Evolutionary conservation across 2,329 filamentous ascomycete species (phyloP).

Genomic region (Fusarium sp.): DNA sequence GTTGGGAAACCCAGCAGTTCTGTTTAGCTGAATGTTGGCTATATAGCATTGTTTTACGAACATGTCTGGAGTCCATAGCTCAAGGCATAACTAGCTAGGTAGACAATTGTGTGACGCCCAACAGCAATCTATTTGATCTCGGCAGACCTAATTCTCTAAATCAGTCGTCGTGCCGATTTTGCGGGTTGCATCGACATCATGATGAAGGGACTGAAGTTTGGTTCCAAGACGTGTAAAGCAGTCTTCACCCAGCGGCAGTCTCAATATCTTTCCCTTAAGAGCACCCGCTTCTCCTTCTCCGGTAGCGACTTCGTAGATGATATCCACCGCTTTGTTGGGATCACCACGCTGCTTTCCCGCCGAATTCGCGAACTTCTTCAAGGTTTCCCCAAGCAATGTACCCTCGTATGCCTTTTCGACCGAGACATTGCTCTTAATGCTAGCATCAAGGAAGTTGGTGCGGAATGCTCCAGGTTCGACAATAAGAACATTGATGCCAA

Average conservation of each 20-base stretch:
- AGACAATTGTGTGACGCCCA: neutral
- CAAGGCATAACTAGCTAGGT: neutral
- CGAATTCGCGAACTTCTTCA: slow-evolving; percentile 41
- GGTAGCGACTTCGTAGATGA: slow-evolving; percentile 53
- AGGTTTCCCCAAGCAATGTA: slow-evolving; percentile 41
- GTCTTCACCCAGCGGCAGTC: slow-evolving; percentile 53
- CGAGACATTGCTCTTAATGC: slow-evolving; percentile 33
- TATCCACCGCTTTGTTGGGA: slow-evolving; percentile 51
- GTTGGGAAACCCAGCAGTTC: neutral
- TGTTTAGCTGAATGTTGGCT: neutral
- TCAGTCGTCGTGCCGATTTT: slow-evolving; percentile 27
- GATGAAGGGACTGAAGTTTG: slow-evolving; percentile 36
- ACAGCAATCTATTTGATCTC: neutral
- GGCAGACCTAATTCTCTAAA: neutral
- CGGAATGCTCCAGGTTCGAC: slow-evolving; percentile 63
- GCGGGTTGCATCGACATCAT: slow-evolving; percentile 25
- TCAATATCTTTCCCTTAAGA: slow-evolving; percentile 47
- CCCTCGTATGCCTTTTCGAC: slow-evolving; percentile 46
- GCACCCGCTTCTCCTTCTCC: slow-evolving; percentile 44
- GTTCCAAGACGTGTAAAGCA: slow-evolving; percentile 43
- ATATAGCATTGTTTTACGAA: too few species aligned
- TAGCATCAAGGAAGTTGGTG: slow-evolving; percentile 57
- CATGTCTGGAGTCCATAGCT: neutral
- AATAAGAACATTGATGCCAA: slow-evolving; percentile 57
- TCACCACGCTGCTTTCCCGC: slow-evolving; percentile 54